Base-by-base conservation (phyloP, 164 flowering plant species). In the Piper longum region DNA sequence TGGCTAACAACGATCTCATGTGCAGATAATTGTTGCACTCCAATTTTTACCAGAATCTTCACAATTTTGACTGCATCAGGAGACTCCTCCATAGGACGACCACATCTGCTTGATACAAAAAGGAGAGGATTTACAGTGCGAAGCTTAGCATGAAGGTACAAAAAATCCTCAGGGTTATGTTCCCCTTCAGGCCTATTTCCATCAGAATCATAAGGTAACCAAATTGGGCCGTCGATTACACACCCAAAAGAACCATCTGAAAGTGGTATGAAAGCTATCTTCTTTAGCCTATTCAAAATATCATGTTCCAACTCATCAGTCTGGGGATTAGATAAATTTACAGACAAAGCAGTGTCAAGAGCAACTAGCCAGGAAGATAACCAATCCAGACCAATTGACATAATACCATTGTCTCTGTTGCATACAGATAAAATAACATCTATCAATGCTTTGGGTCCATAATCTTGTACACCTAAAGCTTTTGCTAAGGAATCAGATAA, bases 161-260 rank as follows among this genome's bases (percentile, higher is more conserved):
- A 87, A 70, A 90, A 93, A 70, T 75, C 75, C 56, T 80, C 78
- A 39, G 73, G 62, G 58, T 73, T 72, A 59, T 64, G 62, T 36
- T 72, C 85, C 64, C 73, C 70, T 60, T 81, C 85, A 74, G 69
- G 45, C 17, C 77, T 79, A 61, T 64, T 56, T 59, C 62, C 65
- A 18, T 66, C 60, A 39, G 69, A 64, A 58, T 84, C 95, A 74
- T 75, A 78, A 43, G 82, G 86, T 66, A 89, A 80, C 99, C 99
- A 93, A 67, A 90, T 84, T 60, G 84, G 74, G 62, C 87, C 96
- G 63, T 81, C 83, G 67, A 75, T 76, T 55, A 85, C 54, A 17
- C 95, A 84, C 51, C 87, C 71, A 76, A 69, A 87, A 11, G 83
- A 80, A 66, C 97, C 96, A 88, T 93, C 80, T 40, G 91, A 87